phyloP scores from a whole-genome alignment of 805 yeast genomes.

The Zygosaccharomyces bisporus region DNA sequence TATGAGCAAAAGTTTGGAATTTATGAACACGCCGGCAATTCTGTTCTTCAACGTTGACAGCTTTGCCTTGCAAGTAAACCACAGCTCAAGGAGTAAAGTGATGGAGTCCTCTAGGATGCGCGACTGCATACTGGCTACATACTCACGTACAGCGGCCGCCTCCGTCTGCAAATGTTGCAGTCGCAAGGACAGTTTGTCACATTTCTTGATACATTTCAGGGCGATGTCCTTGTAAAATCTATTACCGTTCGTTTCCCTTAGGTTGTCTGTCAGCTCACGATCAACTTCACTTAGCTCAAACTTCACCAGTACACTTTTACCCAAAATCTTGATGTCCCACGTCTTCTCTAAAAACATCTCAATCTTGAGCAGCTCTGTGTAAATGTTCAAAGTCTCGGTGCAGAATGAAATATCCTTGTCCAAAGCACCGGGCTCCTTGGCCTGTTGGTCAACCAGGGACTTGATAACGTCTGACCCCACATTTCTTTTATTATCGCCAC shows the following conservation, averaged over 20 bases:
- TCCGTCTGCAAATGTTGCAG: slow-evolving; percentile 19
- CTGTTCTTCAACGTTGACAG: slow-evolving; percentile 37
- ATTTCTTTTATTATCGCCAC: slow-evolving; percentile 1
- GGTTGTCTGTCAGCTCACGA: slow-evolving; percentile 3
- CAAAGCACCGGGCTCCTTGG: slow-evolving; percentile 3
- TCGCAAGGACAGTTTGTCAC: slow-evolving; percentile 38
- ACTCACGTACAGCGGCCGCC: slow-evolving; percentile 16
- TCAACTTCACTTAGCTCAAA: slow-evolving; percentile 20
- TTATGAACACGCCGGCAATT: slow-evolving; percentile 56
- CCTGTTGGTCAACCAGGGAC: slow-evolving; percentile 11
- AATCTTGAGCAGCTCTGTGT: slow-evolving; percentile 28
- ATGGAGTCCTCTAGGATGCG: slow-evolving; percentile 47
- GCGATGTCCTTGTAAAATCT: slow-evolving; percentile 53
- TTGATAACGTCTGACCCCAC: slow-evolving; percentile 9
- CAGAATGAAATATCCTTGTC: slow-evolving; percentile 24
- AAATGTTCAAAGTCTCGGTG: slow-evolving; percentile 25
- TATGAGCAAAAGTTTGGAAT: slow-evolving; percentile 60
- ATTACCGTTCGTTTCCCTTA: slow-evolving; percentile 14
- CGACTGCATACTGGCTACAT: slow-evolving; percentile 35
- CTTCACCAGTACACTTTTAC: slow-evolving; percentile 28
- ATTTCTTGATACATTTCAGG: slow-evolving; percentile 48
- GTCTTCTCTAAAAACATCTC: slow-evolving; percentile 30
- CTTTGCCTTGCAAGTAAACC: slow-evolving; percentile 23
- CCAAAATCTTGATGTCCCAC: slow-evolving; percentile 35
- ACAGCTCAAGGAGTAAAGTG: slow-evolving; percentile 31